Base-by-base conservation (phyloP, 345 rosid genomes). In the Rhodamnia rubescens region DNA sequence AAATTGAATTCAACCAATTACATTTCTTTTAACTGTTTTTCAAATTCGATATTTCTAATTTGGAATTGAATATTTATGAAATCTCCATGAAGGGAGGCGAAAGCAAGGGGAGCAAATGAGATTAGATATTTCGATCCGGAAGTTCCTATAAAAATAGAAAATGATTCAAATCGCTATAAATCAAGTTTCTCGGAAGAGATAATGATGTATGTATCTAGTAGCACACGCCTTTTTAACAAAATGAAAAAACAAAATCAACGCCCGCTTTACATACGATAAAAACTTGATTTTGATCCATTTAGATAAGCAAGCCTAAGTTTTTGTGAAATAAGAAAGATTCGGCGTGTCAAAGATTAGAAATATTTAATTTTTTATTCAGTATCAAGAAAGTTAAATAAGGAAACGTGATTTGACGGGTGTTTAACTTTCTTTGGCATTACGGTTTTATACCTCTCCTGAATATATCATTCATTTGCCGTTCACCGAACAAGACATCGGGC, bases 161-260 rank as follows among this genome's bases (percentile, higher is more conserved):
- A 49, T 49, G 11, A 49, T 49, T 29, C 3, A 20, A 29, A 15
- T 64, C 75, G 10, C 75, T 29, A 16, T 7, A 16, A 22, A 64
- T 29, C 40, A 0, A 1, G 13, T 15, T 36, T 16, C 6, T 11
- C 20, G 8, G 0, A 7, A 29, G 6, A 61, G 11, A 61, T 2
- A 7, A 29, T 0, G 21, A 29, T 61, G 1, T 29, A 0, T 0
- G 21, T 29, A 15, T 61, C 22, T 29, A 15, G 32, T 7, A 16
- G 18, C 3, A 7, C 1, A 7, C 1, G 3, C 21, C 40, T 15
- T 61, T 15, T 61, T 5, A 2, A 7, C 40, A 5, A 0, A 4
- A 61, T 14, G 27, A 59, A 13, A 1, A 27, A 5, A 59, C 18
- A 8, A 36, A 36, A 27, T 20, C 7, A 54, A 4, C 57, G 7